Conservation (phyloP, 1,139 yeast species). For the Protomyces inundatus region DNA sequence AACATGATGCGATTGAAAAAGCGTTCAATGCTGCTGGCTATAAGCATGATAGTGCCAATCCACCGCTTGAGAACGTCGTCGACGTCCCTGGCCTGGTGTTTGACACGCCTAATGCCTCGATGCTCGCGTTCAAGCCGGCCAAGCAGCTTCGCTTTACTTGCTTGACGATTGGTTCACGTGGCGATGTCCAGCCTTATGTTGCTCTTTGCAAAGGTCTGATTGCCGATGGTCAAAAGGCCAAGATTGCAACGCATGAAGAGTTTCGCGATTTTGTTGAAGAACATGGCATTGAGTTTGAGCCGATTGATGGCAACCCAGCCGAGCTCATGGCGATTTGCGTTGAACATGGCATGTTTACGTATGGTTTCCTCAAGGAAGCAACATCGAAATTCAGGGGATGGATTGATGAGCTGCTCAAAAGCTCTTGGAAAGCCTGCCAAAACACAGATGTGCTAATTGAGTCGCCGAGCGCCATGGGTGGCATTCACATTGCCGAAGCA, state of each 20-base stretch:
- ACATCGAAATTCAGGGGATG: constrained; percentile 80
- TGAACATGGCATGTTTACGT: constrained; percentile 79
- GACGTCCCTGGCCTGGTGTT: constrained; percentile 32
- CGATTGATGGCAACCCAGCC: constrained; percentile 88
- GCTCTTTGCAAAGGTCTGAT: constrained; percentile 76
- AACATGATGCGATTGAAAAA: constrained; percentile 32
- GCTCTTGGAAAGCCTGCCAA: constrained; percentile 88
- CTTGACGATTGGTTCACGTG: constrained; percentile 87
- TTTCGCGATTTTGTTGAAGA: constrained; percentile 67
- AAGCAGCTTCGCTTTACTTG: constrained; percentile 56
- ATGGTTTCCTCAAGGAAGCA: constrained; percentile 77
- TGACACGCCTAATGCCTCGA: constrained; percentile 28
- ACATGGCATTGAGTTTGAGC: constrained; percentile 63
- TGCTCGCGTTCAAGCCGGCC: constrained; percentile 29
- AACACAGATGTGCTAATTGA: constrained; percentile 78
- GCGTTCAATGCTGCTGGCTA: constrained; percentile 9
- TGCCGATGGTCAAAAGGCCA: constrained; percentile 74
- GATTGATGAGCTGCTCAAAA: constrained; percentile 63
- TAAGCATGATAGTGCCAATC: constrained; percentile 24
- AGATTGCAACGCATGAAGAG: constrained; percentile 80
- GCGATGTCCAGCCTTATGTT: constrained; percentile 94
- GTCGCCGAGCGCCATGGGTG: constrained; percentile 94
- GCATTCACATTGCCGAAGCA: constrained; percentile 91
- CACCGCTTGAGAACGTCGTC: constrained; percentile 7
- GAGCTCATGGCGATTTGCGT: constrained; percentile 91